Conservation (phyloP, 164 flowering plant species). For the Brasenia schreberi region DNA sequence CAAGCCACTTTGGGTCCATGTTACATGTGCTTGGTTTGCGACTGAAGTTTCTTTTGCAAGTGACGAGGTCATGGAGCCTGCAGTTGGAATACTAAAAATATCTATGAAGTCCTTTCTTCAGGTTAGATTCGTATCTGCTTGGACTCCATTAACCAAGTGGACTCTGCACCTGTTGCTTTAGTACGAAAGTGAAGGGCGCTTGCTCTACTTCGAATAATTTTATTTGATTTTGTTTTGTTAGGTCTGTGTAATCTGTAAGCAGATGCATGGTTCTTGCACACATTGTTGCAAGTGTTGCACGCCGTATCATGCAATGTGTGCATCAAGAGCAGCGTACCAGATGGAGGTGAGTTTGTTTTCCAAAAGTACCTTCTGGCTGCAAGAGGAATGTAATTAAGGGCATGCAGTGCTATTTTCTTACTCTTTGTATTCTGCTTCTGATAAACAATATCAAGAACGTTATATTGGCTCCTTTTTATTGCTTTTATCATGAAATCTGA, state of each 20-base stretch:
- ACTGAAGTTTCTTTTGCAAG: conserved; percentile 85
- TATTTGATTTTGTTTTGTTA: conserved; percentile 12
- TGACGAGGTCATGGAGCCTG: conserved; percentile 97
- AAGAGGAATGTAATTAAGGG: neutral
- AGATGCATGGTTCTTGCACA: conserved; percentile 94
- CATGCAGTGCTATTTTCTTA: no score
- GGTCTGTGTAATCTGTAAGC: conserved; percentile 92
- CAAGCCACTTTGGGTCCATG: conserved; percentile 88
- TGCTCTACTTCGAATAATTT: neutral
- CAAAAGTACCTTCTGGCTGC: neutral
- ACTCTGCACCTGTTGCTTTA: no score
- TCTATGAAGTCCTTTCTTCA: conserved; percentile 65
- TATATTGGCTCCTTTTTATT: no score
- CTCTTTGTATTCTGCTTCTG: no score
- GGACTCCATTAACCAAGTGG: no score
- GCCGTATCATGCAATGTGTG: conserved; percentile 94
- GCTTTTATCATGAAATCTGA: neutral
- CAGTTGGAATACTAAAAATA: conserved; percentile 75
- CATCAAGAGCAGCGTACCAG: conserved; percentile 93
- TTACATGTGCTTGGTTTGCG: conserved; percentile 97
- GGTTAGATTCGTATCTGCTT: conserved; percentile 21
- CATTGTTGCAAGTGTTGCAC: conserved; percentile 92
- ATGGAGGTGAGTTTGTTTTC: conserved; percentile 59
- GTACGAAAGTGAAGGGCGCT: neutral
- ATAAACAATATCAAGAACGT: no score